Conservation (phyloP, 768 basidiomycete genomes). For the Rhodotorula paludigena region DNA sequence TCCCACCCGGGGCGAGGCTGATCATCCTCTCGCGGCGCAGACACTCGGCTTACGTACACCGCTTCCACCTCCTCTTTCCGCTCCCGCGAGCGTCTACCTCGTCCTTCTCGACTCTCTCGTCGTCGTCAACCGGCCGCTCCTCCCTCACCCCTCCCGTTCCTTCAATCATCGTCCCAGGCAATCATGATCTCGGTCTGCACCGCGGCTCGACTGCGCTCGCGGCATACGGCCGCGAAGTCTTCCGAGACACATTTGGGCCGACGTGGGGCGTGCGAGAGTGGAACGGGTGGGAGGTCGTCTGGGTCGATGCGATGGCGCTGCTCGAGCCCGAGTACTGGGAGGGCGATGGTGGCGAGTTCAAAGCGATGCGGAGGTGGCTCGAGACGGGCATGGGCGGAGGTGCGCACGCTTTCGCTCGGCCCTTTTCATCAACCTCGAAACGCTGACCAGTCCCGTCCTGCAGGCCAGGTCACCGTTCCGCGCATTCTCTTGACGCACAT, state of each 20-base stretch:
- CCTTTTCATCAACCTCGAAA: too few species aligned
- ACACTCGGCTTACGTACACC: slow-evolving; percentile 63
- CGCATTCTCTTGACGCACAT: slow-evolving; percentile 74
- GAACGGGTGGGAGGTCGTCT: slow-evolving; percentile 66
- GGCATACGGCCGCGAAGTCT: slow-evolving; percentile 55
- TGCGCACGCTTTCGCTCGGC: neutral
- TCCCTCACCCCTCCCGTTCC: slow-evolving; percentile 23
- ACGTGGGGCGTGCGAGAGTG: slow-evolving; percentile 58
- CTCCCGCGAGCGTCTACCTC: slow-evolving; percentile 48
- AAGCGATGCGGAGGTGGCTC: slow-evolving; percentile 51
- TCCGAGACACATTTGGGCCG: slow-evolving; percentile 68
- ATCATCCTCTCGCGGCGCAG: slow-evolving; percentile 49
- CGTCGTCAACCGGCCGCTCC: neutral
- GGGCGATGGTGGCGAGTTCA: slow-evolving; percentile 51
- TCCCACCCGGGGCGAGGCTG: neutral
- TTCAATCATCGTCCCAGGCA: slow-evolving; percentile 71
- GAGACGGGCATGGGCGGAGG: slow-evolving; percentile 53
- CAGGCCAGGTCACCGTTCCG: slow-evolving; percentile 48
- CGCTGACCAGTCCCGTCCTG: too few species aligned
- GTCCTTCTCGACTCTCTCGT: slow-evolving; percentile 13
- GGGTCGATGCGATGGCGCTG: slow-evolving; percentile 68
- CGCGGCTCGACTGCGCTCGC: slow-evolving; percentile 25
- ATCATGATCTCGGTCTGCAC: slow-evolving; percentile 75
- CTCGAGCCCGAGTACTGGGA: slow-evolving; percentile 61
- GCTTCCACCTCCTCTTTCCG: slow-evolving; percentile 55